Evolutionary conservation across 2,329 filamentous ascomycete genomes (phyloP).

Genomic region (Pyrenophora tritici-repentis): DNA sequence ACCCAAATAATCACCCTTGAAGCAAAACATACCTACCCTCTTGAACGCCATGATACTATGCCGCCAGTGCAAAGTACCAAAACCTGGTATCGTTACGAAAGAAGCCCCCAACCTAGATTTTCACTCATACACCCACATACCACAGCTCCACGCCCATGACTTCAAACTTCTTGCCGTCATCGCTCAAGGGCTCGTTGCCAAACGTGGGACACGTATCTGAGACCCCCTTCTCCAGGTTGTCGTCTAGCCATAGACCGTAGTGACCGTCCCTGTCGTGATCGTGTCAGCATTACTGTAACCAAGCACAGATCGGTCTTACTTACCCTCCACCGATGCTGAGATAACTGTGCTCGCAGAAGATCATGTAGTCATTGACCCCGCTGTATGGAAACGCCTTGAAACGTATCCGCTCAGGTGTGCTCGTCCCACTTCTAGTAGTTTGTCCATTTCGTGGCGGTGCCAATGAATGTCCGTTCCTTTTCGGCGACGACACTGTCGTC

Average conservation of each 20-base stretch:
- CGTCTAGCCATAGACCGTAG: conserved; percentile 93
- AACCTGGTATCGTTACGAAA: too few relatives aligned
- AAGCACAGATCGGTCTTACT: conserved; percentile 24
- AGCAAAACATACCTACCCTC: too few relatives aligned
- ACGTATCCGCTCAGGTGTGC: conserved; percentile 74
- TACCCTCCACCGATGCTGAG: conserved; percentile 82
- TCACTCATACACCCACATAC: conserved; percentile 69
- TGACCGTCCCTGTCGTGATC: conserved; percentile 67
- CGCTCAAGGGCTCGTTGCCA: conserved; percentile 90
- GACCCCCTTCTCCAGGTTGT: conserved; percentile 80
- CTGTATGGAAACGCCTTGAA: conserved; percentile 98
- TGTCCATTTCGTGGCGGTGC: conserved; percentile 30
- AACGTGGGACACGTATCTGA: conserved; percentile 88
- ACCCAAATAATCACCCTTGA: too few relatives aligned
- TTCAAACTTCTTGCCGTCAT: conserved; percentile 90
- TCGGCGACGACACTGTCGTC: conserved; percentile 58
- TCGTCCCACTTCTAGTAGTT: conserved; percentile 51
- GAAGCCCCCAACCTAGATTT: too few relatives aligned
- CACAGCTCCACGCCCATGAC: conserved; percentile 90
- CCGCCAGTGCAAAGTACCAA: too few relatives aligned
- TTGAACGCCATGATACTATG: too few relatives aligned
- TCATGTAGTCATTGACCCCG: conserved; percentile 94
- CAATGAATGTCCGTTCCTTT: conserved; percentile 26
- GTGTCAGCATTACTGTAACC: conserved; percentile 6
- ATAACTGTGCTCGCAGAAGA: conserved; percentile 85